Evolutionary conservation across 805 yeast species (phyloP), one percentile per base, ranked within the genome.

Genomic region (Blastobotrys americana): DNA sequence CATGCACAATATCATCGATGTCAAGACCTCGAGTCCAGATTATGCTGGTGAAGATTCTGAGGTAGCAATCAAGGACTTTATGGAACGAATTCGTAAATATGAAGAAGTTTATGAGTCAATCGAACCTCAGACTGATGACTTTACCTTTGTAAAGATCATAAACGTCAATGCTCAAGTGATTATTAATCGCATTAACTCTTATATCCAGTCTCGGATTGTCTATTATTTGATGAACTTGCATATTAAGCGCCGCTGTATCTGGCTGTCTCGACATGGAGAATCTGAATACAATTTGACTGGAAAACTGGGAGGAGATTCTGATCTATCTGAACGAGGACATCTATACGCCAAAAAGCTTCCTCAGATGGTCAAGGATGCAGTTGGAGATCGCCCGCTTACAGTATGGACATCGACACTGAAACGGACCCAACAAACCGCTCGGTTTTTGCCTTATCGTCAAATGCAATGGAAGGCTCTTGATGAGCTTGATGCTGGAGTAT

Each of bases 191-290:
- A 88, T 93, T 53, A 87, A 85, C 61, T 79, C 89, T 19, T 93
- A 93, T 61, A 68, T 90, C 56, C 95, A 93, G 64, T 81, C 93
- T 50, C 77, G 97, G 56, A 88, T 93, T 51, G 97, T 89, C 16
- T 93, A 88, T 65, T 93, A 88, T 61, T 86, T 93, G 35, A 89
- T 93, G 96, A 93, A 93, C 59, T 69, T 93, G 54, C 97, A 89
- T 63, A 84, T 88, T 55, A 85, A 86, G 61, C 96, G 96, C 21
- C 76, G 97, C 51, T 76, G 82, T 51, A 88, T 93, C 49, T 93
- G 95, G 90, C 72, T 93, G 40, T 85, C 95, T 40, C 77, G 98
- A 55, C 98, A 93, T 59, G 98, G 98, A 21, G 98, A 93, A 66
- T 83, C 95, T 2, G 80, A 80, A 60, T 93, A 82, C 67, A 93